Percentiles rank a stretch among this genome's conserved stretches.
Conservation (phyloP, 2,329 filamentous ascomycete genomes). For the Lachnellula cervina region DNA sequence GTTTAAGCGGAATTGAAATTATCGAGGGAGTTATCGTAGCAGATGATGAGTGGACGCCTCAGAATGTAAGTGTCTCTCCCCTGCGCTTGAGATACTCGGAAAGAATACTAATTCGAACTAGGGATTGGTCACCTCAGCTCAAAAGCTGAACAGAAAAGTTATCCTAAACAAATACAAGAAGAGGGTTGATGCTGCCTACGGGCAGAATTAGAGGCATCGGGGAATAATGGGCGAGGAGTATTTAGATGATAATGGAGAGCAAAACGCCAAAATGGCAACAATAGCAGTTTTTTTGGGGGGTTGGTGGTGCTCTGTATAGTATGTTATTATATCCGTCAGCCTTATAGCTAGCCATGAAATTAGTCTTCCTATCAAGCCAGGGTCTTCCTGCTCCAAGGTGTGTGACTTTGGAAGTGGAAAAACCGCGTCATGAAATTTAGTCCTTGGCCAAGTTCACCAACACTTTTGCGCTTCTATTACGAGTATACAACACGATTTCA, state of each 20-base stretch:
- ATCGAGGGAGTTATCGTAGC: constrained; percentile 70
- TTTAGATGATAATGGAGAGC: not conserved
- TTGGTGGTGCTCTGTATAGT: not conserved
- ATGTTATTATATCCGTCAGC: not conserved
- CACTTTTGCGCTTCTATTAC: not conserved
- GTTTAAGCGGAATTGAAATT: constrained; percentile 65
- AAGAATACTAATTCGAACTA: constrained; percentile 29
- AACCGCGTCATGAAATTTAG: not conserved
- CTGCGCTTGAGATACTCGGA: too few relatives aligned
- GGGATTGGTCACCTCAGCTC: constrained; percentile 63
- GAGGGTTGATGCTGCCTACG: constrained; percentile 45
- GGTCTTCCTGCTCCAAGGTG: not conserved
- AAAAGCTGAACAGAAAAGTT: constrained; percentile 67
- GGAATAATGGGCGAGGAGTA: not conserved
- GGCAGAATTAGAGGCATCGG: constrained; percentile 13
- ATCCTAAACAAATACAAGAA: constrained; percentile 58
- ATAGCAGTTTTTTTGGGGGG: too few relatives aligned
- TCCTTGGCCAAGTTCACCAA: too few relatives aligned
- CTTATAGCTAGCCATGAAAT: not conserved
- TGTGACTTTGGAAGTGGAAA: not conserved
- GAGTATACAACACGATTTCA: not conserved
- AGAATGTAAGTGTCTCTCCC: constrained; percentile 44
- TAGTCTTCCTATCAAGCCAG: not conserved
- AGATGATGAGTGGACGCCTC: constrained; percentile 82
- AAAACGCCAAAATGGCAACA: not conserved